These are phyloP conservation scores for Elsinoe batatas DNA, from an alignment of 2,329 filamentous ascomycete genomes.

Conservation along the genomic window DNA sequence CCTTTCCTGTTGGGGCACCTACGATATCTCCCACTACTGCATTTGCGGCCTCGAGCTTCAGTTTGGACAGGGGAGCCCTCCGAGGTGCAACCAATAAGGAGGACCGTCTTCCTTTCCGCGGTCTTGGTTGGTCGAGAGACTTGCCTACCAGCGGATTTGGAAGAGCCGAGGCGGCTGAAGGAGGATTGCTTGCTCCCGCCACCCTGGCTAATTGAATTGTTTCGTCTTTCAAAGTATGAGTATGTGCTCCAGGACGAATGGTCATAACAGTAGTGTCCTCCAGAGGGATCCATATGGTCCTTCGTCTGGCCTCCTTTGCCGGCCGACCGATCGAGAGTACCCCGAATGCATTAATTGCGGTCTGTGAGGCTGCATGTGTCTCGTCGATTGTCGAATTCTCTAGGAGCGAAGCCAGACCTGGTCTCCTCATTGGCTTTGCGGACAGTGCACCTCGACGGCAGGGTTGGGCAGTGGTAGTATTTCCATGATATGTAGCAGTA, in stretches of 20 bases:
- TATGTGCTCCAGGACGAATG: slow-evolving; percentile 40
- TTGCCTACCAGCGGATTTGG: too few species aligned
- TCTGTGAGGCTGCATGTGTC: background rate
- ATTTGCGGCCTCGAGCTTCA: slow-evolving; percentile 13
- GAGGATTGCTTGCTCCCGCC: too few species aligned
- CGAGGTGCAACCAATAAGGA: slow-evolving; percentile 12
- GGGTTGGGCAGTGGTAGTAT: slow-evolving; percentile 11
- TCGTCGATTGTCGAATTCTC: slow-evolving; percentile 5
- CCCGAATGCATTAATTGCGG: background rate
- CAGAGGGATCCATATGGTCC: slow-evolving; percentile 42
- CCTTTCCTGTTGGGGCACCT: slow-evolving; percentile 5
- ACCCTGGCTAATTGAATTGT: slow-evolving; percentile 21
- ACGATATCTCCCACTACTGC: slow-evolving; percentile 3
- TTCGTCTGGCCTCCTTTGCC: slow-evolving; percentile 34
- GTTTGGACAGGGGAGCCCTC: slow-evolving; percentile 28
- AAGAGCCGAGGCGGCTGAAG: too few species aligned
- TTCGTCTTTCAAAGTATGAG: slow-evolving; percentile 24
- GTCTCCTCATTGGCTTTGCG: slow-evolving; percentile 13
- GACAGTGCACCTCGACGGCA: slow-evolving; percentile 13
- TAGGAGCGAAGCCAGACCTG: slow-evolving; percentile 8
- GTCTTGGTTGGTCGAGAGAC: background rate
- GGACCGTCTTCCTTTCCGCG: slow-evolving; percentile 7
- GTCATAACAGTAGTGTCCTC: slow-evolving; percentile 44
- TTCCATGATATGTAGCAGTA: slow-evolving; percentile 7
- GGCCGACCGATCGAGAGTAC: background rate